Evolutionary conservation across 306 rosid genomes (phyloP), one percentile per base, ranked within the genome.

Genomic region (Crotalaria pallida): DNA sequence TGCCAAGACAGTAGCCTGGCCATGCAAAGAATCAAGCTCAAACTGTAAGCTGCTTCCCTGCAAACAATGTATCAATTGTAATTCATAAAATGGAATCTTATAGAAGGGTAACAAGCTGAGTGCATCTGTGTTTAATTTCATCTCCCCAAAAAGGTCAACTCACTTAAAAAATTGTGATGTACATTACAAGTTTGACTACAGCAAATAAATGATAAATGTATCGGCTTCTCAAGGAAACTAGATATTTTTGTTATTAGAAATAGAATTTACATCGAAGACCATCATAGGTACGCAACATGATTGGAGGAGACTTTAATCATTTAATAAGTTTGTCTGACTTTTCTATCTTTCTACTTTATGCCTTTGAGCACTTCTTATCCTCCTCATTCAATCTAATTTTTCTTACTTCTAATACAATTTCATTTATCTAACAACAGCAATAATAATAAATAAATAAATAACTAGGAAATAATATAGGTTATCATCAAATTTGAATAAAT

Each of bases 1-100:
- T 73, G 98, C 92, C 85, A 94, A 85, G 56, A 90, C 87, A 67
- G 94, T 74, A 75, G 98, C 96, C 76, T 94, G 98, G 23, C 98
- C 98, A 53, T 94, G 92, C 84, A 94, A 84, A 55, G 94, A 88
- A 77, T 94, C 87, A 3, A 94, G 90, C 76, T 84, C 97, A 76
- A 82, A 78, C 80, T 88, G 97, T 83, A 94, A 75, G 79, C 74
- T 81, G 82, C 84, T 82, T 77, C 96, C 96, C 98, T 94, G 82
- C 59, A 73, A 23, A 77, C 36, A 73, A 80, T 67, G 26, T 2
- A 69, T 48, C 50, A 67, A 38, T 18, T 50, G 51, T 67, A 76
- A 48, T 75, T 63, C 72, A 61, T 29, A 67, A 73, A 65, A 62
- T n/a, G 21, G 24, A 69, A 62, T 24, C 2, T 18, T 43, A 72